Conservation (phyloP, 169 alveolate species). For the Plasmodium vivax region DNA sequence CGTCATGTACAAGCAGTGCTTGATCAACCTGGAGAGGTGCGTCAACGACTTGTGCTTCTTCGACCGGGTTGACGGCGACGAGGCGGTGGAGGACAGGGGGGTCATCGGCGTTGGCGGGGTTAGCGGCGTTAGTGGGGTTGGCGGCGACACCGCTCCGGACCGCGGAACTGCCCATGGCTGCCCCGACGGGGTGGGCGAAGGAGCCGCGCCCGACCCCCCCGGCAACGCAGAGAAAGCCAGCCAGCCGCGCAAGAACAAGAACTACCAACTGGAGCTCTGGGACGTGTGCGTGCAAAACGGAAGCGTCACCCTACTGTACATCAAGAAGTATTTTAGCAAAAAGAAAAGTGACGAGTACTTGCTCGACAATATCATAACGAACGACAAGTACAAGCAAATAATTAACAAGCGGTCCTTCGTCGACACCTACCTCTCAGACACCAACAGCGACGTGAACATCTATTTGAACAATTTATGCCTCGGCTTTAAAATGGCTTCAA, state of each 20-base stretch:
- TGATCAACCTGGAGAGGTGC: conserved; percentile 59
- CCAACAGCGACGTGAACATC: conserved; percentile 66
- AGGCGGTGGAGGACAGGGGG: background rate
- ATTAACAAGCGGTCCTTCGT: conserved; percentile 54
- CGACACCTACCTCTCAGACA: conserved; percentile 69
- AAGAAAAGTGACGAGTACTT: conserved; percentile 32
- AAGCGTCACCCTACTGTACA: conserved; percentile 76
- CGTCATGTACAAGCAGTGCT: conserved; percentile 70
- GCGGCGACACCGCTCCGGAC: background rate
- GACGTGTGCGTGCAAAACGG: conserved; percentile 82
- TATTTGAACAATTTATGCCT: conserved; percentile 68
- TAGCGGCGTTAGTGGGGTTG: background rate
- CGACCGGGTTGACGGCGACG: background rate
- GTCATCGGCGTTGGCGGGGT: background rate
- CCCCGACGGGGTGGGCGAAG: background rate
- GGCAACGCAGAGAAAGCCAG: conserved; percentile 12
- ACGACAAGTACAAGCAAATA: conserved; percentile 46
- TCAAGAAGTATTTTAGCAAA: conserved; percentile 65
- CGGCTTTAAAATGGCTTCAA: conserved; percentile 95
- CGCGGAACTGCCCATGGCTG: too few species aligned
- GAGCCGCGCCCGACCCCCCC: background rate
- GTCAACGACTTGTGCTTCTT: conserved; percentile 52
- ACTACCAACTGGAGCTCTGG: conserved; percentile 66
- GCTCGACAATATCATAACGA: conserved; percentile 49
- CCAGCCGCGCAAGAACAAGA: conserved; percentile 28